These are phyloP conservation scores for Pseudonitzschia multistriata DNA, from an alignment of 108 stramenopile species.

Conservation along the genomic window DNA sequence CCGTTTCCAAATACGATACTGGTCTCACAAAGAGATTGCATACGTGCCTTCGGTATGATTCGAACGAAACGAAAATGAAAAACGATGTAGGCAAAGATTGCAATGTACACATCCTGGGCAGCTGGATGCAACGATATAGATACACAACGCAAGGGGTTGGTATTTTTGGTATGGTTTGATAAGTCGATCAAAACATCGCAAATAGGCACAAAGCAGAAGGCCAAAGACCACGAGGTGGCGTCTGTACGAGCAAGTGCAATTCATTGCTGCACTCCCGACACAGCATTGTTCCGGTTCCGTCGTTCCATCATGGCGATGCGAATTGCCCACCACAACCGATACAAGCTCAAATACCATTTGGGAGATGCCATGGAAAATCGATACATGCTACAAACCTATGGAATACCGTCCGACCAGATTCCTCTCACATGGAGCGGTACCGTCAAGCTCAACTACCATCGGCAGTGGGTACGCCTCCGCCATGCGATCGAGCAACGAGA, in stretches of 20 bases:
- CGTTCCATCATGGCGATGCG: neutral
- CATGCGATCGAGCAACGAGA: slow-evolving; percentile 11
- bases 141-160: neutral
- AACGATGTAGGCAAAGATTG: neutral
- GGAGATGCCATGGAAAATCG: slow-evolving; percentile 7
- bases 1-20: no score
- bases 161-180: neutral
- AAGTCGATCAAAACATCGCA: neutral
- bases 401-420: slow-evolving; percentile 24
- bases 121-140: slow-evolving; percentile 2
- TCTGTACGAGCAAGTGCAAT: neutral
- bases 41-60: neutral
- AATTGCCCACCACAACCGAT: slow-evolving; percentile 4
- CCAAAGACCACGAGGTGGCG: neutral
- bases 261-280: slow-evolving; percentile 12
- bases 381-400: slow-evolving; percentile 22
- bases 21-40: no score
- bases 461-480: slow-evolving; percentile 22
- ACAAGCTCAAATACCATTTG: neutral
- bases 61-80: neutral
- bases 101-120: neutral
- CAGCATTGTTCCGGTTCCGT: slow-evolving; percentile 10
- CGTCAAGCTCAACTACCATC: slow-evolving; percentile 15
- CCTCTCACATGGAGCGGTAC: slow-evolving; percentile 16
- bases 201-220: neutral